Base-by-base conservation (phyloP, 371 early-diverging fungal species). In the Fennellomyces sp. region DNA sequence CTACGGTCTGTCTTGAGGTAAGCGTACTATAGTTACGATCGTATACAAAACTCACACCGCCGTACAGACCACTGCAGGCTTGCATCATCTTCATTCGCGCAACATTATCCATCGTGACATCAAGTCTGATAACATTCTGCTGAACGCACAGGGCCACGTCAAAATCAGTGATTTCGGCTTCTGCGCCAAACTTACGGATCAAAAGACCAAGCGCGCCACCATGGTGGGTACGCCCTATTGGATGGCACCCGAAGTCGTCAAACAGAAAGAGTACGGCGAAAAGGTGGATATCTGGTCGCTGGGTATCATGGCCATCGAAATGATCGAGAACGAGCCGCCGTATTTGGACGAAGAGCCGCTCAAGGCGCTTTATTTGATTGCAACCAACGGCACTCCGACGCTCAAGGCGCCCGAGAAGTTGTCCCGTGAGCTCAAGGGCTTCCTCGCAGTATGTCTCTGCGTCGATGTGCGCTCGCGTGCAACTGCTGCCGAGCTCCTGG, bases 281-380 rank as follows among this genome's bases (percentile, higher is more conserved):
- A 91, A 91, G 74, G 93, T 93, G 10, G 97, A 97, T 76, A 88
- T 95, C 56, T 97, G 97, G 97, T 94, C 95, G 4, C 67, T 94
- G 52, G 94, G 95, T 53, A 95, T 97, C 60, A 93, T 95, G 91
- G 94, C 96, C 1, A 98, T 97, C 67, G 98, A 99, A 78, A 95
- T 99, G 95, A 88, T 97, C 64, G 97, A 97, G 72, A 94, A 94
- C 52, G 96, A 96, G 76, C 97, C 97, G 26, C 99, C 99, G 33
- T 99, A 97, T 70, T 74, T 97, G 68, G 94, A 96, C 56, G 97
- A 95, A 73, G 93, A 95, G 63, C 93, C 96, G 17, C 76, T 97
- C 52, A 94, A 94, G 80, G 98, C 98, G 1, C 80, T 97, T 31
- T 97, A 97, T 69, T 73, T 97, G 58, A 97, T 97, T 72, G 96